Base-by-base conservation (phyloP, 148 eudicot species). In the Amaranthus palmeri region DNA sequence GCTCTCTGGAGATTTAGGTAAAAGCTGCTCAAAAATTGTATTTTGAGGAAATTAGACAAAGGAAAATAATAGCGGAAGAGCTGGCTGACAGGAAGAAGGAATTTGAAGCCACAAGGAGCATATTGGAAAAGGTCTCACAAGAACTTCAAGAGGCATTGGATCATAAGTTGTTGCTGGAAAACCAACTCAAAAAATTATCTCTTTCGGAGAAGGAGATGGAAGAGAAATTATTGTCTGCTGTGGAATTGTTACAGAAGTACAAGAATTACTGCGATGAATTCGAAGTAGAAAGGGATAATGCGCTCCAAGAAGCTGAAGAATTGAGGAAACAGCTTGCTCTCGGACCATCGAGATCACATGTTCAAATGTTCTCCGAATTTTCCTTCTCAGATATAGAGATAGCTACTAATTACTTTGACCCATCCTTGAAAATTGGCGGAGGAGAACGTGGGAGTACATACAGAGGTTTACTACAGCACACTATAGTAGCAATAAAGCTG, bases 361-460 rank as follows among this genome's bases (percentile, higher is more conserved):
- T 5, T 10, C 74, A 86, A 45, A 67, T 81, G 81, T 86, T 82
- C 75, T 74, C 83, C 5, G 89, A 85, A 54, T 84, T 89, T 73
- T 83, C 86, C 65, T 80, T 81, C 77, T 80, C 72, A 3, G 97
- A 93, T 75, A 78, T 93, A 51, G 78, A 83, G 74, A 83, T 83
- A 77, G 98, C 91, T 14, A 93, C 98, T 12, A 68, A 67, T 15
- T 55, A 58, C 64, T 91, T 91, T 64, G 81, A 86, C 72, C 80
- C 67, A 41, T 80, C 80, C 36, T 76, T 83, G 73, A 89, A 85
- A 86, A 85, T 89, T 44, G 91, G 91, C 44, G 96, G 88, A 83
- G 97, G 97, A 44, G 87, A 88, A 68, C 83, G 84, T 72, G 97
- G 91, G 47, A 84, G 73, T 81, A 83, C 86, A 53, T 93, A 86